Evolutionary conservation across 1,139 yeast genomes (phyloP).

Genomic region (Debaryomyces fabryi): DNA sequence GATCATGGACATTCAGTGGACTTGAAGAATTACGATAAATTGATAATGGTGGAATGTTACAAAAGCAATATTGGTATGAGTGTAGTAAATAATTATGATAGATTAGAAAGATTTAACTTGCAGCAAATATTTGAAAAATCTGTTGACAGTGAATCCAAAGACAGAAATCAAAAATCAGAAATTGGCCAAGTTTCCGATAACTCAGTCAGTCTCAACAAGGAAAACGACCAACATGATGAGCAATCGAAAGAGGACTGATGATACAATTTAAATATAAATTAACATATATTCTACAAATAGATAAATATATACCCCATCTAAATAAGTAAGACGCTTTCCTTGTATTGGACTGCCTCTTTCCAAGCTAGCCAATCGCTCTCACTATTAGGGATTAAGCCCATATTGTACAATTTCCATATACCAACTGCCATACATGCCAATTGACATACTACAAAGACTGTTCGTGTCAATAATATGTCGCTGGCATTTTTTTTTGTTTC

Average conservation of each 20-base stretch:
- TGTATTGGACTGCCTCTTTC: constrained; percentile 53
- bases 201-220: constrained; percentile 1
- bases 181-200: not conserved
- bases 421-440: constrained; percentile 73
- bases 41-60: constrained; percentile 84
- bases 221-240: constrained; percentile 8
- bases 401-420: constrained; percentile 76
- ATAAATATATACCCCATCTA: not conserved
- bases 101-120: constrained; percentile 57
- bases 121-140: constrained; percentile 64
- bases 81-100: constrained; percentile 68
- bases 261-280: not conserved
- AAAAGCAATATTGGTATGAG: constrained; percentile 82
- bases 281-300: not conserved
- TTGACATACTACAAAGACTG: constrained; percentile 58
- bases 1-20: constrained; percentile 79
- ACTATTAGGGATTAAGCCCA: constrained; percentile 91
- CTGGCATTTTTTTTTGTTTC: constrained; percentile 37
- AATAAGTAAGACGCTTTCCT: constrained; percentile 20
- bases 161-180: constrained; percentile 2
- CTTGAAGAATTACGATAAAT: constrained; percentile 74
- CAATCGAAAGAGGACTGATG: not conserved
- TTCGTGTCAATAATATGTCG: constrained; percentile 45
- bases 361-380: constrained; percentile 92
- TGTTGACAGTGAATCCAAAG: constrained; percentile 19